phyloP scores from a whole-genome alignment of 2,329 filamentous ascomycete genomes.

The Pseudogymnoascus sp. region DNA sequence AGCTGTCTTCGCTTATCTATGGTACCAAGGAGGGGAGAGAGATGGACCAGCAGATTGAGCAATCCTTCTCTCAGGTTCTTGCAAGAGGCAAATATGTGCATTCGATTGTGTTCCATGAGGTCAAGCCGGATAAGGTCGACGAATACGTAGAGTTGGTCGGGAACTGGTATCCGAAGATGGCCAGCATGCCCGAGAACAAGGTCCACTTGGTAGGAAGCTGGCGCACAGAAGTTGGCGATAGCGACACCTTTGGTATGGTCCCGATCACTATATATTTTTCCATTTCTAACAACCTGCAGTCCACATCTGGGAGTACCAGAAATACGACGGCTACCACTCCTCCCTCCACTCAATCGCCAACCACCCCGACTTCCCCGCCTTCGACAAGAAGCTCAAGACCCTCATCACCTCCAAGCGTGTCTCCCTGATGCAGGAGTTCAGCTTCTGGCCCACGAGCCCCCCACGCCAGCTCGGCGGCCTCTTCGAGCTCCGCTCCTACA shows the following conservation, averaged over 20 bases:
- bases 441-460: constrained; percentile 94
- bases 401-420: constrained; percentile 78
- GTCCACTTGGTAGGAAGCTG: constrained; percentile 96
- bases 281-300: constrained; percentile 51
- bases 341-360: constrained; percentile 78
- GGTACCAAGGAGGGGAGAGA: constrained; percentile 92
- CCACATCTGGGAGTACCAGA: constrained; percentile 99
- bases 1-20: constrained; percentile 85
- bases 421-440: constrained; percentile 98
- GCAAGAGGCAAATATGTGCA: constrained; percentile 97
- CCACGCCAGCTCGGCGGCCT: constrained; percentile 84
- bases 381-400: constrained; percentile 77
- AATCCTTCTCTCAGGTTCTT: constrained; percentile 89
- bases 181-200: constrained; percentile 76
- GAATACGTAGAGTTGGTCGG: constrained; percentile 89
- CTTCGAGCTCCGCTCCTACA: constrained; percentile 96
- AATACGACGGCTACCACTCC: constrained; percentile 90
- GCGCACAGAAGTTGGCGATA: constrained; percentile 95
- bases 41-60: constrained; percentile 91
- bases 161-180: constrained; percentile 87
- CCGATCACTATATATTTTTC: constrained; percentile 3
- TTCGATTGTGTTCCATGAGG: constrained; percentile 92
- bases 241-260: constrained; percentile 82
- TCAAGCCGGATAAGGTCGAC: constrained; percentile 90
- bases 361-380: constrained; percentile 76